phyloP scores from a whole-genome alignment of 306 rosid genomes.

The Quercus mongolica region DNA sequence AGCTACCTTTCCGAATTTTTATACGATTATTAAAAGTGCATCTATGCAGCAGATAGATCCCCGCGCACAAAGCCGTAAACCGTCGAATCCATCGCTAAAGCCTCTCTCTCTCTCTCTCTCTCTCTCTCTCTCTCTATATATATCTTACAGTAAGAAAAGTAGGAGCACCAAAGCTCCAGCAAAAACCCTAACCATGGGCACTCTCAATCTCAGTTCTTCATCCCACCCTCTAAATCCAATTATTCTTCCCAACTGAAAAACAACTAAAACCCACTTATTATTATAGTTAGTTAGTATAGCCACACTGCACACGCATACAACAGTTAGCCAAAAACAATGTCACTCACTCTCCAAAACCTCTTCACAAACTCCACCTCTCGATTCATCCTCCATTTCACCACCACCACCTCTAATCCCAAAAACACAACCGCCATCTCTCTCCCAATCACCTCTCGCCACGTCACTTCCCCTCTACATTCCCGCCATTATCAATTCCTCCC shows the following conservation, averaged over 20 bases:
- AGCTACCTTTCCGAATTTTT: too few species aligned
- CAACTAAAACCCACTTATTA: neutral
- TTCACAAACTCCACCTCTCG: slow-evolving; percentile 36
- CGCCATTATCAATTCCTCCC: slow-evolving; percentile 27
- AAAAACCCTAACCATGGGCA: neutral
- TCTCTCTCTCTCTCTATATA: neutral
- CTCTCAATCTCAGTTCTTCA: neutral
- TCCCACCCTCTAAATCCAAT: neutral
- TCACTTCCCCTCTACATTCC: slow-evolving; percentile 13
- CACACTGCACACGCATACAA: neutral
- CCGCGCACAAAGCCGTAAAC: slow-evolving; percentile 25
- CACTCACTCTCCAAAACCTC: slow-evolving; percentile 38
- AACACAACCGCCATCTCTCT: slow-evolving; percentile 19
- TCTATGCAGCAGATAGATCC: neutral
- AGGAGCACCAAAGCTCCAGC: neutral
- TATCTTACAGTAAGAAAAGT: too few species aligned
- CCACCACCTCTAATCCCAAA: slow-evolving; percentile 9
- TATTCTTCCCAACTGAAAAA: neutral
- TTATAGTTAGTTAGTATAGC: neutral
- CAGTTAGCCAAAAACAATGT: slow-evolving; percentile 33
- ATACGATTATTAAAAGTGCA: neutral
- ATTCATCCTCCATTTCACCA: slow-evolving; percentile 18
- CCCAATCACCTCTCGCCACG: slow-evolving; percentile 29
- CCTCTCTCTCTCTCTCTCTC: neutral
- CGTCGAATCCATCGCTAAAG: slow-evolving; percentile 27